phyloP scores from a whole-genome alignment of 306 rosid species.

The Cajanus cajan region DNA sequence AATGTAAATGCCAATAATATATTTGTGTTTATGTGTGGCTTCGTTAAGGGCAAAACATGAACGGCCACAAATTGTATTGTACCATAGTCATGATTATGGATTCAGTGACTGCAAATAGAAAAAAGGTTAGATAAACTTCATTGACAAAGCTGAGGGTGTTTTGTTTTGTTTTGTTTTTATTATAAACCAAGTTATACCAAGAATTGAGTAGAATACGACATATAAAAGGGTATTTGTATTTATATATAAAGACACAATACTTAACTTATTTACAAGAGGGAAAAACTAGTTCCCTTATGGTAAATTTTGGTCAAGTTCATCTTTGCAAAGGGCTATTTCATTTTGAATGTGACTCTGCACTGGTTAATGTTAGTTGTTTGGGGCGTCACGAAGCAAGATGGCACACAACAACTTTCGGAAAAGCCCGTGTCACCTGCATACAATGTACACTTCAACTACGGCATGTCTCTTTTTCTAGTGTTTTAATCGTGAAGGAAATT shows the following conservation, averaged over 20 bases:
- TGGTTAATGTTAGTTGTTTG: constrained; percentile 5
- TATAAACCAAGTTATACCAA: not conserved
- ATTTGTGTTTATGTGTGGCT: not conserved
- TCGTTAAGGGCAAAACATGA: not conserved
- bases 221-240: not conserved
- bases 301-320: not conserved
- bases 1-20: not conserved
- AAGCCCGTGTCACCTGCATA: constrained; percentile 20
- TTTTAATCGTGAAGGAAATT: not conserved
- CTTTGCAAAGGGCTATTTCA: not conserved
- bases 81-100: not conserved
- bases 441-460: constrained; percentile 14
- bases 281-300: not conserved
- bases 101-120: not conserved
- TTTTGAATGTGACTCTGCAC: constrained; percentile 10
- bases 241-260: not conserved
- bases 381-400: constrained; percentile 20
- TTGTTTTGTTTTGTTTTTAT: not conserved
- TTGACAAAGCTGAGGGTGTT: not conserved
- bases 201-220: not conserved
- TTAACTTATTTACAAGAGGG: not conserved
- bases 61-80: not conserved
- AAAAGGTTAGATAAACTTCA: not conserved
- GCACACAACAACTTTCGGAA: constrained; percentile 14
- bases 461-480: not conserved